These are phyloP conservation scores for Xylaria venustula DNA, from an alignment of 495 filamentous ascomycete species.

Conservation along the genomic window DNA sequence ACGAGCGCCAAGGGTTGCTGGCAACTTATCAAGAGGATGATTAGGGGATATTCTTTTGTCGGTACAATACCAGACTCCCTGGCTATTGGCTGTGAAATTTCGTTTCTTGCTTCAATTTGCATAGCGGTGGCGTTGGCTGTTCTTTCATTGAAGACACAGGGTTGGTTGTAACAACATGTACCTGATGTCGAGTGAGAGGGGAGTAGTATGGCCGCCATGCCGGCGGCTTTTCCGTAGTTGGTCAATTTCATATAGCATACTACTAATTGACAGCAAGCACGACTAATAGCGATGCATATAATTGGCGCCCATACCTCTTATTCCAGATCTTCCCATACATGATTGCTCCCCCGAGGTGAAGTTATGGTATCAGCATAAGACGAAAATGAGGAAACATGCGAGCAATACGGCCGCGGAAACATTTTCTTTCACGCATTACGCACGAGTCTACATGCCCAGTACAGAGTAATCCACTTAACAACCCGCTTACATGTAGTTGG, in stretches of 20 bases:
- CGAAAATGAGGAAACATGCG: neutral
- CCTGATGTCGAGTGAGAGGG: neutral
- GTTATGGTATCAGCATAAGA: neutral
- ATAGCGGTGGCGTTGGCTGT: conserved; percentile 46
- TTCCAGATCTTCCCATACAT: too few species aligned
- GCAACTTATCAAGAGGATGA: conserved; percentile 34
- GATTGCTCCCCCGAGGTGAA: too few species aligned
- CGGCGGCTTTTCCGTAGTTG: neutral
- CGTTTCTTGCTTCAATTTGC: conserved; percentile 21
- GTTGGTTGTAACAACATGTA: neutral
- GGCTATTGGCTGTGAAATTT: too few species aligned
- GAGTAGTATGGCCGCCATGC: neutral
- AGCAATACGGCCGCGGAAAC: neutral
- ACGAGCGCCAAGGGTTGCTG: conserved; percentile 34
- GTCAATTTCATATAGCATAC: neutral
- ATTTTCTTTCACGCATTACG: neutral
- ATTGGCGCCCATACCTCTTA: neutral
- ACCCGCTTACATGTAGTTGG: too few species aligned
- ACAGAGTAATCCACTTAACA: too few species aligned
- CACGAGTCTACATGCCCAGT: too few species aligned
- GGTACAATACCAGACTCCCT: neutral
- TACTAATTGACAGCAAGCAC: too few species aligned
- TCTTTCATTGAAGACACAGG: neutral
- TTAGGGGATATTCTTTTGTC: conserved; percentile 13
- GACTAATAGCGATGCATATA: too few species aligned